Evolutionary conservation across 768 basidiomycete species (phyloP).

Genomic region (Macrolepiota dolichaula): DNA sequence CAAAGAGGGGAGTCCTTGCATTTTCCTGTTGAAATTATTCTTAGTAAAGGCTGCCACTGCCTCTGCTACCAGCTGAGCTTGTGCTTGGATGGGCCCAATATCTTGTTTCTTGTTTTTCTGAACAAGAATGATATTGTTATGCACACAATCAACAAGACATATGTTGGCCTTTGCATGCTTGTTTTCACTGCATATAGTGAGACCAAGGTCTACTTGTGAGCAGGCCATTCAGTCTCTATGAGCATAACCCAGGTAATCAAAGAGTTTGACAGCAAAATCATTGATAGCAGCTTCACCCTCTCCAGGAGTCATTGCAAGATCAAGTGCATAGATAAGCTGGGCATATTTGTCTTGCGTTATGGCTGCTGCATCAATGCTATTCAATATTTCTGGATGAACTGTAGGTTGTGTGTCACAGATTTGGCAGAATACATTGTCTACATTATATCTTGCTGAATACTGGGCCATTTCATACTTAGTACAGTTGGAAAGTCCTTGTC

Average conservation of each 20-base stretch:
- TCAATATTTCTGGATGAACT: too few relatives aligned
- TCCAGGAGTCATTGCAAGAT: conserved; percentile 17
- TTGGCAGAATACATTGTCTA: too few relatives aligned
- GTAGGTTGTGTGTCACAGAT: too few relatives aligned
- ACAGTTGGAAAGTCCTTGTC: too few relatives aligned
- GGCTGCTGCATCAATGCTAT: too few relatives aligned
- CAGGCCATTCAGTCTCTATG: conserved; percentile 16
- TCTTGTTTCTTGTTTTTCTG: conserved; percentile 21
- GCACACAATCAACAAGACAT: conserved; percentile 23
- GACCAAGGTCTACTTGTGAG: conserved; percentile 21
- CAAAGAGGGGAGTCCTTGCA: conserved; percentile 8
- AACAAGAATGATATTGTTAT: conserved; percentile 22
- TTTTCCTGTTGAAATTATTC: conserved; percentile 17
- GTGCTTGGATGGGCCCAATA: conserved; percentile 11
- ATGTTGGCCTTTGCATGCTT: conserved; percentile 25
- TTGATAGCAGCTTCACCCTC: conserved; percentile 22
- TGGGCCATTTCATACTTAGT: too few relatives aligned
- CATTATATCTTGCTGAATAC: too few relatives aligned
- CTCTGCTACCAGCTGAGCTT: conserved; percentile 22
- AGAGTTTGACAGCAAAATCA: conserved; percentile 27
- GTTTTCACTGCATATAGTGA: conserved; percentile 25
- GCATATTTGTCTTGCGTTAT: too few relatives aligned
- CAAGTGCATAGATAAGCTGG: too few relatives aligned
- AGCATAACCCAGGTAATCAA: conserved; percentile 23
- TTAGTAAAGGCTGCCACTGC: conserved; percentile 21